A percentile compares a stretch with the other conserved stretches of the same genome.
These are phyloP conservation scores for Diaporthe citriasiana DNA, from an alignment of 2,329 filamentous ascomycete species.

Conservation along the genomic window DNA sequence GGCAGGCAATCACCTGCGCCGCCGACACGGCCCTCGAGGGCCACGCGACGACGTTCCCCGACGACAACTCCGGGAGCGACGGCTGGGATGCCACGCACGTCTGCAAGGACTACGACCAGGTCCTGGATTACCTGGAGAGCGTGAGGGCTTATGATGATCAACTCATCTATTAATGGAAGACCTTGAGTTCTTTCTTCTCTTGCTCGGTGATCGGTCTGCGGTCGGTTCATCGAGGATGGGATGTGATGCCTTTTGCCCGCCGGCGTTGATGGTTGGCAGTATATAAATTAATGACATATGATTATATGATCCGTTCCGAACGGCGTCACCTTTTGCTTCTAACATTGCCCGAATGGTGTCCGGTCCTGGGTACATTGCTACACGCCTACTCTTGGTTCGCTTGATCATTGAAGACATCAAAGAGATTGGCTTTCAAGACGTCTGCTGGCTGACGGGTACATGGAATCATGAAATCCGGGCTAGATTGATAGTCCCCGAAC, in stretches of 20 bases:
- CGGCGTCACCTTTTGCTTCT: no score
- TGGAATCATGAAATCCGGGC: no score
- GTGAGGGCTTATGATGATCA: constrained; percentile 61
- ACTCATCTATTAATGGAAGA: constrained; percentile 55
- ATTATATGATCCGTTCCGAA: neutral
- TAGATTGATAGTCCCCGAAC: no score
- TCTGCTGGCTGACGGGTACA: no score
- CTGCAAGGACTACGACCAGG: constrained; percentile 59
- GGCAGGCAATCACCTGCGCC: constrained; percentile 62
- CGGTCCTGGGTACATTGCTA: no score
- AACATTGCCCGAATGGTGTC: neutral
- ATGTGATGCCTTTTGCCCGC: neutral
- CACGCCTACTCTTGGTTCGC: no score
- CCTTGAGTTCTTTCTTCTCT: no score
- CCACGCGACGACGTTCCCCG: constrained; percentile 61
- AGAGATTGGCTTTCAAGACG: no score
- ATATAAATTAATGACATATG: constrained; percentile 31
- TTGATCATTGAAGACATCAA: no score
- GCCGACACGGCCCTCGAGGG: constrained; percentile 62
- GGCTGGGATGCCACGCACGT: constrained; percentile 64
- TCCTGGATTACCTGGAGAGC: constrained; percentile 58
- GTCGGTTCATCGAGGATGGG: neutral
- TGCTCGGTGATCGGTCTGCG: neutral
- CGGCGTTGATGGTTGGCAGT: constrained; percentile 26
- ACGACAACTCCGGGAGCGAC: constrained; percentile 61